Evolutionary conservation across 2,329 filamentous ascomycete species (phyloP), one percentile per base, ranked within the genome.

Genomic region (Ophiostoma tasmaniense): DNA sequence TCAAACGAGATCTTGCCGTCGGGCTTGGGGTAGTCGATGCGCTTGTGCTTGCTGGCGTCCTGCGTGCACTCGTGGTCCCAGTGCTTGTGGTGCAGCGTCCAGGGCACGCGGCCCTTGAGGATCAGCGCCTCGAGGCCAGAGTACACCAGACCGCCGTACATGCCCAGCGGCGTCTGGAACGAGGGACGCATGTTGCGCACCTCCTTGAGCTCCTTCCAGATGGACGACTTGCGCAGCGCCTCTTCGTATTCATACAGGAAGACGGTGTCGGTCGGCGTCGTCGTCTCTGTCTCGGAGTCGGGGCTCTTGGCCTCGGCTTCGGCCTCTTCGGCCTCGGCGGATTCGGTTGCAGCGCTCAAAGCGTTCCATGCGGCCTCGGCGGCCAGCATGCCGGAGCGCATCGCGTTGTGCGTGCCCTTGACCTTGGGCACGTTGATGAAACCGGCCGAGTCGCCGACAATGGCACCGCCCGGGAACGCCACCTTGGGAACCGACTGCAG

Each of bases 391-490:
- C 94, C 95, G 1, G 92, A 96, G 76, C 93, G 92, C 92, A 99
- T 98, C 67, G 95, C 93, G 65, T 95, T 97, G 79, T 99, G 95
- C 0, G 94, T 97, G 70, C 95, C 95, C 82, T 99, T 99, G 79
- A 99, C 92, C 82, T 99, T 99, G 73, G 95, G 95, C 20, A 99
- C 90, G 76, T 99, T 99, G 79, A 99, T 85, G 76, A 99, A 97
- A 5, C 95, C 95, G 35, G 95, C 95, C 22, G 93, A 96, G 80
- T 99, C 95, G 68, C 95, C 95, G 73, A 99, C 96, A 62, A 99
- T 83, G 64, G 95, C 95, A 70, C 95, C 95, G 71, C 95, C 95
- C 30, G 95, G 95, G 80, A 99, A 99, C 28, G 94, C 90, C 66
- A 95, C 93, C 80, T 97, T 97, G 69, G 95, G 95, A 75, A 99